Percentiles rank a stretch among this genome's conserved stretches.
Conservation (phyloP, 2,329 filamentous ascomycete genomes). For the Calonectria honghensis region DNA sequence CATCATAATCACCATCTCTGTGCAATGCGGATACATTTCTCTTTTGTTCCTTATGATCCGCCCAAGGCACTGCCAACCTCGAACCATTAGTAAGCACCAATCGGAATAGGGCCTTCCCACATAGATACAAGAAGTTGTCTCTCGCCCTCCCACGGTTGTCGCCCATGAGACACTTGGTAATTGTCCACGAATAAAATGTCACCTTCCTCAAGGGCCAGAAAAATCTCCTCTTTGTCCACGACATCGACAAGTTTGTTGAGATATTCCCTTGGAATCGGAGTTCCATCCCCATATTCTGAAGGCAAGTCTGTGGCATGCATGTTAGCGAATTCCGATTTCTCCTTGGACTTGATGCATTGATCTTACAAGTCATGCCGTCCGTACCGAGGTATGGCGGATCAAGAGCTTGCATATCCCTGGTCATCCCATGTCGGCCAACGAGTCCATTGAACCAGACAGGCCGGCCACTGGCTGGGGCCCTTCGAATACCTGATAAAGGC, state of each 20-base stretch:
- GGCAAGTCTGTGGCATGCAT: slow-evolving; percentile 12
- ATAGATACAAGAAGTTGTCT: slow-evolving; percentile 41
- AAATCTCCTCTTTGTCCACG: slow-evolving; percentile 34
- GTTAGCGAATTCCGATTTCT: background rate
- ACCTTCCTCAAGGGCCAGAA: slow-evolving; percentile 24
- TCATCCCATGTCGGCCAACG: slow-evolving; percentile 34
- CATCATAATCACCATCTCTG: background rate
- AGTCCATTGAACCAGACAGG: slow-evolving; percentile 41
- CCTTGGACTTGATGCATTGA: too few relatives aligned
- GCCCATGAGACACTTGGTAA: slow-evolving; percentile 41
- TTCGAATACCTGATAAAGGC: background rate
- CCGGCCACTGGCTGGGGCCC: slow-evolving; percentile 30
- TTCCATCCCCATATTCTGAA: slow-evolving; percentile 29
- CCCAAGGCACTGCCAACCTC: background rate
- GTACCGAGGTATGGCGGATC: slow-evolving; percentile 25
- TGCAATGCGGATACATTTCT: background rate
- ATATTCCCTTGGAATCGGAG: slow-evolving; percentile 34
- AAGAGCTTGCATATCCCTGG: slow-evolving; percentile 33
- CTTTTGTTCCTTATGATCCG: background rate
- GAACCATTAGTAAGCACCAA: slow-evolving; percentile 29
- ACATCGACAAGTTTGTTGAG: slow-evolving; percentile 35
- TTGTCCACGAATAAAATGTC: slow-evolving; percentile 39
- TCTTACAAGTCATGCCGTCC: slow-evolving; percentile 36
- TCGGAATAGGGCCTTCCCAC: slow-evolving; percentile 38
- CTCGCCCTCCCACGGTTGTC: slow-evolving; percentile 43